Base-by-base conservation (phyloP, 257 asterid species). In the Solanum verrucosum region DNA sequence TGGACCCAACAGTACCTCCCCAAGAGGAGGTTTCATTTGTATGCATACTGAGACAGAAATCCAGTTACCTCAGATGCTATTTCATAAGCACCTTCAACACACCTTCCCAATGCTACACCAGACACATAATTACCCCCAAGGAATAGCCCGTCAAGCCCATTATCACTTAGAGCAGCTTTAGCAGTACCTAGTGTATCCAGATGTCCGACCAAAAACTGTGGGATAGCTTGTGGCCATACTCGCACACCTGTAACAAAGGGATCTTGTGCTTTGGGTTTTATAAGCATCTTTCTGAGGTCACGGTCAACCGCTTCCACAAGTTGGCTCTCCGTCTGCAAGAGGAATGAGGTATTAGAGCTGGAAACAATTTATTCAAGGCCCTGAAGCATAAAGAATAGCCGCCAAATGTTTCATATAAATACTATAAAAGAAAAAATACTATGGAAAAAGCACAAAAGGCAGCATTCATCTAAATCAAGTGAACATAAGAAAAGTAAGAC, bases 71-170 rank as follows among this genome's bases (percentile, higher is more conserved):
- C 94, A 25, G 92, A 92, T 37, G 99, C 98, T 73, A 91, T 91
- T 40, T 96, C 96, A 92, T 93, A 97, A 44, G 96, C 99, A 88
- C 98, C 96, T 90, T 96, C 99, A 83, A 96, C 98, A 20, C 99
- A 96, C 92, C 98, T 92, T 35, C 99, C 99, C 92, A 97, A 91
- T 4, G 99, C 99, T 35, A 97, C 99, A 81, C 99, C 99, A 82
- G 98, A 90, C 42, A 90, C 98, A 87, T 95, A 96, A 92, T 96
- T 97, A 40, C 99, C 99, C 84, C 98, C 98, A 6, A 97, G 96
- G 90, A 97, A 93, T 73, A 97, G 87, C 25, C 99, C 99, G 83
- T 92, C 88, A 34, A 91, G 89, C 59, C 96, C 98, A 38, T 93
- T 91, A 34, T 88, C 87, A 87, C 87, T 90, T 84, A 97, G 93